Base-by-base conservation (phyloP, 768 basidiomycete genomes). In the Boletus pseudopeckii region DNA sequence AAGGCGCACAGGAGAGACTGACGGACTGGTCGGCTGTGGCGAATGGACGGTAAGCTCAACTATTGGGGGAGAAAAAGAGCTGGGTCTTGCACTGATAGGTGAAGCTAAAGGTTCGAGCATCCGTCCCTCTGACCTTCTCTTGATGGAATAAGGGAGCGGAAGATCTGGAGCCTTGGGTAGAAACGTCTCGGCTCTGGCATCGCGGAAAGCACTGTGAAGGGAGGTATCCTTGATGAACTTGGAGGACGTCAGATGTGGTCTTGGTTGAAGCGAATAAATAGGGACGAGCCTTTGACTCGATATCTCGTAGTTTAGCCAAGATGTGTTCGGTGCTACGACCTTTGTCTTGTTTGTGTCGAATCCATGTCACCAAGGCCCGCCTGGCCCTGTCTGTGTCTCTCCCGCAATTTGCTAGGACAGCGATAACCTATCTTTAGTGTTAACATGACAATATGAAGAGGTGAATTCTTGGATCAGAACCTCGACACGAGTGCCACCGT, bases 351-450 rank as follows among this genome's bases (percentile, higher is more conserved):
- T 70, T 70, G 34, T 50, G 64, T 44, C 50, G 53, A 40, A 70
- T 72, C 62, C 67, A 70, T 0, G 53, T 66, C 7, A 71, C 66
- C 1, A 70, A 47, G 18, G 69, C 69, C 13, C 61, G 60, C 39
- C 61, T 60, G 14, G 69, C 69, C 38, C 13, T 61, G 38, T 55
- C 58, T 7, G 58, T 66, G 50, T 70, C 70, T 32, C 57, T 55
- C 7, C 69, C 69, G 44, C 69, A 70, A 18, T 72, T 72, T 2
- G 69, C 69, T n/a, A 70, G 55, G 26, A 70, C 69, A 7, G 68
- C 14, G 46, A 71, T 62, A 52, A 70, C 69, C 69, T 70, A 36
- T 59, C 26, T 8, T 9, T 39, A 22, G 48, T 17, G 13, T 62
- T n/a, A 54, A 24, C 13, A 47, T 22, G 11, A 48, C 13, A 9